phyloP scores from a whole-genome alignment of 148 eudicot species.

The Vaccinium myrtillus region DNA sequence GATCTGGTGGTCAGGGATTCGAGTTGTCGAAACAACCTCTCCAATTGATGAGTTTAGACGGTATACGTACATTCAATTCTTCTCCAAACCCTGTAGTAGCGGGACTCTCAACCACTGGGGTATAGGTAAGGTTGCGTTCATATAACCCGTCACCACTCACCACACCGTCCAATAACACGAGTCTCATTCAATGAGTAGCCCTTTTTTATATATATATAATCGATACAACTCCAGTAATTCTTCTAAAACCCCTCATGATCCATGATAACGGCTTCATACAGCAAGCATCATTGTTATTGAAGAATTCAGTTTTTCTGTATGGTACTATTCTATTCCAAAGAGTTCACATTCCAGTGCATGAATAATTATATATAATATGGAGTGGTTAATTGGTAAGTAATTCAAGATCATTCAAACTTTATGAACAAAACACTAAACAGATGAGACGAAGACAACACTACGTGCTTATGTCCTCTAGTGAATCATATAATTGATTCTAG shows the following conservation, averaged over 20 bases:
- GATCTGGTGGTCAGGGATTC: background rate
- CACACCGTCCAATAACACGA: too few species aligned
- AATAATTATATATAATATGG: background rate
- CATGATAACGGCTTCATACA: too few species aligned
- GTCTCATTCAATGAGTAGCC: too few species aligned
- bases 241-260: too few species aligned
- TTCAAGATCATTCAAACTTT: background rate
- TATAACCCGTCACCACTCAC: background rate
- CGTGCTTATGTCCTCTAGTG: conserved; percentile 22
- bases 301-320: too few species aligned
- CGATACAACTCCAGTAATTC: too few species aligned
- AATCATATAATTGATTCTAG: background rate
- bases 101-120: background rate
- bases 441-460: background rate
- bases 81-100: too few species aligned
- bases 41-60: background rate
- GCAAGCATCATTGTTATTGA: background rate
- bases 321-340: background rate
- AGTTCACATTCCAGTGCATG: background rate
- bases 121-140: background rate
- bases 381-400: background rate
- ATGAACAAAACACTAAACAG: background rate
- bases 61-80: too few species aligned
- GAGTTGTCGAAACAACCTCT: background rate
- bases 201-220: too few species aligned